Evolutionary conservation across 768 basidiomycete genomes (phyloP).

Genomic region (Lentinula raphanica): DNA sequence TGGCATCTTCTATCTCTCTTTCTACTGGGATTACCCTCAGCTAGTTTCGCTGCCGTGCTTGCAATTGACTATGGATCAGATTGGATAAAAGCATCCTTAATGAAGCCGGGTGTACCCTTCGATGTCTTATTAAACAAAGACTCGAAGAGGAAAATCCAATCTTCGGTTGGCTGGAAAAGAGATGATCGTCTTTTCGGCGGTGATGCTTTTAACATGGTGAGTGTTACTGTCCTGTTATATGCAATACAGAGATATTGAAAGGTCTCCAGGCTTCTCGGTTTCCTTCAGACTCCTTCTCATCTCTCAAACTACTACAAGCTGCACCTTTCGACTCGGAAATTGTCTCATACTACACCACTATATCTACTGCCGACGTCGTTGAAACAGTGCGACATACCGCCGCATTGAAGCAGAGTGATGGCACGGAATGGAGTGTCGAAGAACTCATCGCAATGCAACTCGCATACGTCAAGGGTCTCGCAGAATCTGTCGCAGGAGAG

Average conservation of each 20-base stretch:
- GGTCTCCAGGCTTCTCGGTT: conserved; percentile 77
- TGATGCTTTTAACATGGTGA: conserved; percentile 84
- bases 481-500: conserved; percentile 71
- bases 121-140: conserved; percentile 96
- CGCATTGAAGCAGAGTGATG: conserved; percentile 54
- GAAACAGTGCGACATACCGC: conserved; percentile 58
- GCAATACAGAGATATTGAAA: background rate
- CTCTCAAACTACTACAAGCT: conserved; percentile 80
- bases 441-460: conserved; percentile 95
- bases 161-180: conserved; percentile 87
- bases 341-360: conserved; percentile 52
- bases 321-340: conserved; percentile 55
- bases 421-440: conserved; percentile 74
- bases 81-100: conserved; percentile 93
- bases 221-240: conserved; percentile 23
- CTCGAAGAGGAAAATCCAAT: conserved; percentile 92
- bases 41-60: conserved; percentile 69
- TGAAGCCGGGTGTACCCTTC: conserved; percentile 92
- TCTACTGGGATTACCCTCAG: conserved; percentile 31
- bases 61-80: conserved; percentile 99
- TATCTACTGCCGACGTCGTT: conserved; percentile 47
- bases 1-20: conserved; percentile 35
- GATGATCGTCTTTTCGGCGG: conserved; percentile 84
- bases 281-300: conserved; percentile 81
- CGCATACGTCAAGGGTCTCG: conserved; percentile 83